These are phyloP conservation scores for Termitomyces sp. DNA, from an alignment of 768 basidiomycete genomes.

Conservation along the genomic window DNA sequence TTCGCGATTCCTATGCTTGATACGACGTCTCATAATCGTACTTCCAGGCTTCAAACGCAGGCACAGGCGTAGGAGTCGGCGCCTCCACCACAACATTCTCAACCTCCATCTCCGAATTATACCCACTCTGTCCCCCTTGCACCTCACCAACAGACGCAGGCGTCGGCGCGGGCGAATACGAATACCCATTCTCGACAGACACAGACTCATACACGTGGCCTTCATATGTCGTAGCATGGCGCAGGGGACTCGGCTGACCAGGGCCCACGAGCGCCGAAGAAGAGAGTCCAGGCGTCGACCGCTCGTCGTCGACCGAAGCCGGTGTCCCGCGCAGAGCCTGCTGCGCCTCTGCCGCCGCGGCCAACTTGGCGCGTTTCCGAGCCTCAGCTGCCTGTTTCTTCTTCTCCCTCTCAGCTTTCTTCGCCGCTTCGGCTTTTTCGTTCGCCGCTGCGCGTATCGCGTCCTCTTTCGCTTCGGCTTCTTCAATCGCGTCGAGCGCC, in stretches of 20 bases:
- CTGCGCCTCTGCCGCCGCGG: conserved; percentile 18
- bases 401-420: conserved; percentile 39
- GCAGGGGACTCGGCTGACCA: conserved; percentile 34
- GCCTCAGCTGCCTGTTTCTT: conserved; percentile 49
- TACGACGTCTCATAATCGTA: background rate
- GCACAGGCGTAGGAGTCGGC: background rate
- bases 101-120: conserved; percentile 42
- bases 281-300: conserved; percentile 8
- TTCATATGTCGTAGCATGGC: conserved; percentile 35
- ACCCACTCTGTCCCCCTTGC: conserved; percentile 47
- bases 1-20: background rate
- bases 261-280: conserved; percentile 1
- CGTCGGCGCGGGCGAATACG: conserved; percentile 47
- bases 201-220: conserved; percentile 18
- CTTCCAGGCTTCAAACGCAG: background rate
- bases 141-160: conserved; percentile 43
- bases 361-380: conserved; percentile 42
- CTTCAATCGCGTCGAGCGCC: conserved; percentile 71
- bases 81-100: conserved; percentile 13
- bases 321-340: conserved; percentile 13
- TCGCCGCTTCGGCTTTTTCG: conserved; percentile 41
- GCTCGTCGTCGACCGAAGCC: conserved; percentile 16
- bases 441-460: conserved; percentile 29
- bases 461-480: conserved; percentile 54
- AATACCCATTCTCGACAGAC: conserved; percentile 21